Base-by-base conservation (phyloP, 495 filamentous ascomycete genomes). In the Xylaria flabelliformis region DNA sequence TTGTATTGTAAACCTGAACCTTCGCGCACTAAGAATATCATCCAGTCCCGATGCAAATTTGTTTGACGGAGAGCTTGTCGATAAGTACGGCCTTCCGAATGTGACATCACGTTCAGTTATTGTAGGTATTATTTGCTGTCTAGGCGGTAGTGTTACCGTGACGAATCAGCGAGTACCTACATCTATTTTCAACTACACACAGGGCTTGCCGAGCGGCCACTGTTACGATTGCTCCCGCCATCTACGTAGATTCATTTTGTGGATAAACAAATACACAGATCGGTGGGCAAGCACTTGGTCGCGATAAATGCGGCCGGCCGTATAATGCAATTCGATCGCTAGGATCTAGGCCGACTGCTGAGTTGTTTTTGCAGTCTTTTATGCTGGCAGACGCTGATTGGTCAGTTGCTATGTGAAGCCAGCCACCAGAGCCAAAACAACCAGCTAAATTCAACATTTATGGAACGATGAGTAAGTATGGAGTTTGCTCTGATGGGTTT, bases 351-450 rank as follows among this genome's bases (percentile, higher is more conserved):
- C 44, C 53, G 48, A 34, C 26, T 61, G 70, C 70, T 72, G 62
- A 59, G 70, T 61, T 72, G 70, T 65, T 71, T 67, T 72, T 65
- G 69, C 61, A 72, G 70, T 59, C 36, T 2, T 59, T 61, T 61
- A 41, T 72, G 70, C 53, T 72, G 70, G 70, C 70, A 72, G 50
- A 19, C 41, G 8, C 21, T 72, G 70, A 72, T 72, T 72, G 70
- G 70, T 13, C 53, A 32, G 63, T 4, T 34, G 32, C 15, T n/a
- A 29, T 58, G 48, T 34, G 56, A 72, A 58, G 50, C 70, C 63
- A 72, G 63, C 63, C 70, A 71, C 62, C 69, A 41, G 62, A 66
- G 48, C 50, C 36, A 67, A 36, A 67, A 34, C 64, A 17, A 26
- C 34, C 10, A 36, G 50, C 65, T 36, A 56, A 55, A n/a, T 51